phyloP scores from a whole-genome alignment of 106 monocot species.

The Phalaenopsis equestris region DNA sequence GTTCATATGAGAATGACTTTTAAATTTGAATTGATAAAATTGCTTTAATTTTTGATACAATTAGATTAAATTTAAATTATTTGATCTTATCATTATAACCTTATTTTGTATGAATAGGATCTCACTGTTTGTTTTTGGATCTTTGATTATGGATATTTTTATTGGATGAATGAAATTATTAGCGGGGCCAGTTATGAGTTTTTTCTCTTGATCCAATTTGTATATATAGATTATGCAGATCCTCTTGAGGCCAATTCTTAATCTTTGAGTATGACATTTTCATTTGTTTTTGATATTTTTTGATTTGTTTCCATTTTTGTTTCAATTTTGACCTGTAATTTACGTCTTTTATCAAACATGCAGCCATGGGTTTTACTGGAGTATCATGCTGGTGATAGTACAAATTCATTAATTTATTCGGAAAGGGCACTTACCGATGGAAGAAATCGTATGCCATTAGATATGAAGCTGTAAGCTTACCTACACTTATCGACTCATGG shows the following conservation, averaged over 20 bases:
- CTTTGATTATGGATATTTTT: neutral
- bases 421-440: slow-evolving; percentile 3
- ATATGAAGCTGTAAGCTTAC: slow-evolving; percentile 13
- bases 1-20: neutral
- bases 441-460: slow-evolving; percentile 5
- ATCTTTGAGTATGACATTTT: neutral
- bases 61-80: neutral
- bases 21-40: neutral
- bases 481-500: neutral
- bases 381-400: slow-evolving; percentile 13
- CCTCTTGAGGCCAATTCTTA: neutral
- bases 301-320: neutral
- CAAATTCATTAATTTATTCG: slow-evolving; percentile 8
- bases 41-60: neutral
- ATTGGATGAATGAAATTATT: neutral
- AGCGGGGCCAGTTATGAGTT: neutral
- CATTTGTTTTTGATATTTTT: neutral
- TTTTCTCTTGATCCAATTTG: neutral
- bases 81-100: neutral
- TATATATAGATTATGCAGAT: neutral
- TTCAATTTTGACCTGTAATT: neutral
- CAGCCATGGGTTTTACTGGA: slow-evolving; percentile 22
- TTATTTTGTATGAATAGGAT: neutral
- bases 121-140: neutral
- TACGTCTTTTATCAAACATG: neutral